Conservation (phyloP, 345 rosid genomes). For the Gossypium thurberi region DNA sequence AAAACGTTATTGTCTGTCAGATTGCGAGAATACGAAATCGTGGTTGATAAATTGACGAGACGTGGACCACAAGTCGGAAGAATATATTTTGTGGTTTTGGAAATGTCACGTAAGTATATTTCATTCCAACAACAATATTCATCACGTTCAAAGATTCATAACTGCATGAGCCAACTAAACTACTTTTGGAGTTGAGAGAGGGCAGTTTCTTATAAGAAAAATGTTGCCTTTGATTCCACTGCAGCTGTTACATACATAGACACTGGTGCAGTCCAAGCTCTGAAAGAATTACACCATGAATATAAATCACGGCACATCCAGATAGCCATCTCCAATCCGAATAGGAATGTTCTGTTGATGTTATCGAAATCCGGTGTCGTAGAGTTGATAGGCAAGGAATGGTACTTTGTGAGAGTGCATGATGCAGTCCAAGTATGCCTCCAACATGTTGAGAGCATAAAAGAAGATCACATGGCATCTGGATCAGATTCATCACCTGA, state of each 20-base stretch:
- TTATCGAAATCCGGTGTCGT: constrained; percentile 70
- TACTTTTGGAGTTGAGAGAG: not conserved
- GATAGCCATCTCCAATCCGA: constrained; percentile 89
- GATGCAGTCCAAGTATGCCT: constrained; percentile 98
- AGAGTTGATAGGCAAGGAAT: constrained; percentile 80
- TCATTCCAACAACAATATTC: not conserved
- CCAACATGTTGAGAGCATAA: constrained; percentile 55
- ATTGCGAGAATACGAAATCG: constrained; percentile 81
- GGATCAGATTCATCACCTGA: constrained; percentile 20
- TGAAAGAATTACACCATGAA: constrained; percentile 84
- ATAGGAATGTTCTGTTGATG: constrained; percentile 66
- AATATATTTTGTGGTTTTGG: constrained; percentile 74
- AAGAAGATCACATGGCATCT: constrained; percentile 21
- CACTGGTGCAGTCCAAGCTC: constrained; percentile 88
- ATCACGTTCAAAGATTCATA: not conserved
- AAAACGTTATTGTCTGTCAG: constrained; percentile 32
- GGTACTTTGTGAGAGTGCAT: constrained; percentile 90
- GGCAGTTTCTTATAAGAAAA: not conserved
- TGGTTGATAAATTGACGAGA: constrained; percentile 58
- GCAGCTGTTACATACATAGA: constrained; percentile 91
- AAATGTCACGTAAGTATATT: constrained; percentile 83
- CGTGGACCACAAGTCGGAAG: constrained; percentile 87
- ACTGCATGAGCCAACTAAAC: too few relatives aligned
- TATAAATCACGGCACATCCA: constrained; percentile 68
- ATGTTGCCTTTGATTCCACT: not conserved